Percentiles rank a stretch among this genome's conserved stretches.
Conservation (phyloP, 208 protist species). For the Acanthamoeba royreba region DNA sequence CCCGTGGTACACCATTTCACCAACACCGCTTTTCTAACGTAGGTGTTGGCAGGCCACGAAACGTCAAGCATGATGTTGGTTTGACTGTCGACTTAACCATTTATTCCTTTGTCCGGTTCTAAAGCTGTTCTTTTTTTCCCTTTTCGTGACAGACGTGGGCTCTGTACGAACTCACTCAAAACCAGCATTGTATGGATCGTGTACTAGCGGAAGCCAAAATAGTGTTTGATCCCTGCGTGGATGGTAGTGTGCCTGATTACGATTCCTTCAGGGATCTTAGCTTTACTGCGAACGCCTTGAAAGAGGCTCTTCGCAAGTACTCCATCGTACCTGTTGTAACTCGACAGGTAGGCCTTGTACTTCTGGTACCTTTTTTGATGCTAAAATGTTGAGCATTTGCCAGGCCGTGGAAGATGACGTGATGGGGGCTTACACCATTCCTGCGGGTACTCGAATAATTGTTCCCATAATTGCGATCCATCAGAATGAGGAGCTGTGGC, state of each 20-base stretch:
- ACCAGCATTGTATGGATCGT: conserved; percentile 74
- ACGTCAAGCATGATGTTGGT: conserved; percentile 84
- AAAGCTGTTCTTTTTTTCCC: not conserved
- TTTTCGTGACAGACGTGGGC: conserved; percentile 78
- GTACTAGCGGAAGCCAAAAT: conserved; percentile 77
- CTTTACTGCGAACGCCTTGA: conserved; percentile 84
- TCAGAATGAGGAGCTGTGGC: conserved; percentile 83
- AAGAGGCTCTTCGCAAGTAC: conserved; percentile 85
- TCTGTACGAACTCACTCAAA: conserved; percentile 85
- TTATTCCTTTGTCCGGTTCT: not conserved
- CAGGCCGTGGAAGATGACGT: conserved; percentile 77
- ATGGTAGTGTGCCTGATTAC: conserved; percentile 75
- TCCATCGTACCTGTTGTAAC: conserved; percentile 87
- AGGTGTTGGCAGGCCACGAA: conserved; percentile 77
- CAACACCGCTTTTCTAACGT: not conserved
- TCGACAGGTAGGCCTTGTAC: not conserved
- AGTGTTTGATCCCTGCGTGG: conserved; percentile 70
- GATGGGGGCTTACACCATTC: not conserved
- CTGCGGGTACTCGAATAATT: not conserved
- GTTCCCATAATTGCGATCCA: conserved; percentile 56
- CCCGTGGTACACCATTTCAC: not conserved
- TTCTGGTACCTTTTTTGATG: not conserved
- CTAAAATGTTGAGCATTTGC: not conserved
- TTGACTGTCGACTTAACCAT: too few relatives aligned
- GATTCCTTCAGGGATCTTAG: conserved; percentile 68